Base-by-base conservation (phyloP, 768 basidiomycete genomes). In the Lactarius sanguifluus region DNA sequence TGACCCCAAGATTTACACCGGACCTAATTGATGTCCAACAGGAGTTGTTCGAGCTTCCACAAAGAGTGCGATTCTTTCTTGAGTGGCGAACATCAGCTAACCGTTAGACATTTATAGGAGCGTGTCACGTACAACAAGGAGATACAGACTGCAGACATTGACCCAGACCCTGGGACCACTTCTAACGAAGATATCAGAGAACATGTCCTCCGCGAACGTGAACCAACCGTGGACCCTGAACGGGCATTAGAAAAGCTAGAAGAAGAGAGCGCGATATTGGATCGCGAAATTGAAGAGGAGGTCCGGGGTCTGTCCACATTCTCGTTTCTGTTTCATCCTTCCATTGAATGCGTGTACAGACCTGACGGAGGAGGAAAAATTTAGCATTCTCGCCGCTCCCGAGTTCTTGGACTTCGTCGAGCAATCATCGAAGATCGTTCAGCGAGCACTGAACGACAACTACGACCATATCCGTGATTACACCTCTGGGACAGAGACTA, bases 401-500 rank as follows among this genome's bases (percentile, higher is more conserved):
- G 94, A 95, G 73, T 98, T 98, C 75, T 77, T 92, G 18, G 91
- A 94, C 69, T 99, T 99, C 75, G 88, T 99, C 18, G 94, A 97
- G 74, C 87, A 91, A 71, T 96, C 94, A 10, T 94, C 92, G 25
- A 96, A 96, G 79, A 94, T 98, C 56, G 86, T 98, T 13, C 94
- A 98, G 75, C 83, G 97, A 59, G 97, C 96, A 25, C 78, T 98
- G 68, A 97, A 92, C 73, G 97, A 98, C 72, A 86, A 86, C 32
- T 99, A 99, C 76, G 97, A 99, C 76, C 98, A 98, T 72, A 93
- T 94, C 71, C 88, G 91, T 40, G 97, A 99, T 78, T 99, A 99
- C 74, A 92, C 91, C n/a, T 85, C 96, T 59, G 91, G 90, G 30
- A 81, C 92, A 8, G 94, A 95, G 74, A 83, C 90, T 8, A 90